These are phyloP conservation scores for Solanum ossicruentum DNA, from an alignment of 257 asterid genomes.

Conservation along the genomic window DNA sequence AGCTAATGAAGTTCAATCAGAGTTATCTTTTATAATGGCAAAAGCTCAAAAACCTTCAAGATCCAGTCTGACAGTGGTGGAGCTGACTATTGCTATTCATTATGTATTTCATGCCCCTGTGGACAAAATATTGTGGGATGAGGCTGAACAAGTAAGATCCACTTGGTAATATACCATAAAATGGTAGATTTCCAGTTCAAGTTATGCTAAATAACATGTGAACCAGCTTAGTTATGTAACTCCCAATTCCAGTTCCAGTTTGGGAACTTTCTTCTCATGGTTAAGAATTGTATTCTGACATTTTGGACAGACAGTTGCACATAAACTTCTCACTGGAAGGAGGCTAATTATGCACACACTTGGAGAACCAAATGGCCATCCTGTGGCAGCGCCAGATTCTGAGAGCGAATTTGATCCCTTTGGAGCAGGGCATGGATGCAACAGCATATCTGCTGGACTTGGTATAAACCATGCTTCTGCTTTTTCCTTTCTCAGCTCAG, in stretches of 20 bases:
- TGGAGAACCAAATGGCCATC: slow-evolving; percentile 16
- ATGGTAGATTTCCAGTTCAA: not conserved
- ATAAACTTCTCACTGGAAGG: slow-evolving; percentile 90
- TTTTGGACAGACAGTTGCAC: slow-evolving; percentile 62
- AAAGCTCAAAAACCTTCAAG: slow-evolving; percentile 26
- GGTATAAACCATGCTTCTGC: slow-evolving; percentile 29
- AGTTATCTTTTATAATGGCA: slow-evolving; percentile 32
- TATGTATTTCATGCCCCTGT: slow-evolving; percentile 67
- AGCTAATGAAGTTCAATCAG: slow-evolving; percentile 70
- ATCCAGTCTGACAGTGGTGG: slow-evolving; percentile 56
- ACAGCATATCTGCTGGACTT: slow-evolving; percentile 86
- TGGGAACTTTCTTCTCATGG: not conserved
- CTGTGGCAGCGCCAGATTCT: slow-evolving; percentile 20
- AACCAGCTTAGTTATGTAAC: not conserved
- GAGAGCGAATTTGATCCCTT: slow-evolving; percentile 48
- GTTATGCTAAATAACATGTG: not conserved
- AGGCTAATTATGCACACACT: slow-evolving; percentile 23
- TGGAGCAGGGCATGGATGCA: slow-evolving; percentile 87
- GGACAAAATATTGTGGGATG: slow-evolving; percentile 91
- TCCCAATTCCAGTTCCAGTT: not conserved
- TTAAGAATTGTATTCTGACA: not conserved
- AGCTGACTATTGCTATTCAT: slow-evolving; percentile 77
- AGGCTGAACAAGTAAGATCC: slow-evolving; percentile 70
- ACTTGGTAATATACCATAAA: not conserved
- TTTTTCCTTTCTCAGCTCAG: not conserved